Base-by-base conservation (phyloP, 345 rosid genomes). In the Trapa bicornis region DNA sequence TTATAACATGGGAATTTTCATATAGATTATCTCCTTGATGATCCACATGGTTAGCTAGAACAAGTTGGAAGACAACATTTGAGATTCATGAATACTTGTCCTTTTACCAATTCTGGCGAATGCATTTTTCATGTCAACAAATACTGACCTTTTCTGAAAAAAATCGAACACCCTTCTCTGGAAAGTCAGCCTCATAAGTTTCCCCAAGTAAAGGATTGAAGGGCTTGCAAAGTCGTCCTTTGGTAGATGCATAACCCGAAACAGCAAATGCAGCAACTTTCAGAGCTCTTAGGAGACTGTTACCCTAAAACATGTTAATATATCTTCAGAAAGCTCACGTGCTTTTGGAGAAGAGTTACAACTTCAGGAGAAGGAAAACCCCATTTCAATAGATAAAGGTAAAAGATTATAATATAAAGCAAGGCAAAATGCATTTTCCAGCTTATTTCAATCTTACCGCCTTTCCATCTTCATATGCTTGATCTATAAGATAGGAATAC, bases 251-350 rank as follows among this genome's bases (percentile, higher is more conserved):
- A 75, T 94, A 94, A 47, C 96, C 99, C 71, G 99, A 94, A 67
- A 87, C 92, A 17, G 99, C 97, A 83, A 94, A 94, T 36, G 99
- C 97, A 69, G 97, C 93, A 80, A 94, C 97, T 68, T 87, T 68
- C 65, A 94, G 76, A 75, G 82, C 82, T 80, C 99, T 87, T 52
- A 81, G 65, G 61, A 91, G 84, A 72, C 86, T 78, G 75, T 94
- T 84, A 22, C 96, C 99, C 99, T 94, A 68, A 42, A 7, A 42
- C 6, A 16, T 6, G 11, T 43, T 22, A 22, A 22, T 37, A 4
- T 8, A 43, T 64, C 66, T 64, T 62, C 65, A 62, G 22, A 62
- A 17, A 8, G 45, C 9, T 37, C 29, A 41, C 39, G 35, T 6
- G 41, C 22, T 39, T 6, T 45, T 45, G 48, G 4, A 32, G 17